phyloP scores from a whole-genome alignment of 2,329 filamentous ascomycete genomes.

The Setomelanomma holmii region DNA sequence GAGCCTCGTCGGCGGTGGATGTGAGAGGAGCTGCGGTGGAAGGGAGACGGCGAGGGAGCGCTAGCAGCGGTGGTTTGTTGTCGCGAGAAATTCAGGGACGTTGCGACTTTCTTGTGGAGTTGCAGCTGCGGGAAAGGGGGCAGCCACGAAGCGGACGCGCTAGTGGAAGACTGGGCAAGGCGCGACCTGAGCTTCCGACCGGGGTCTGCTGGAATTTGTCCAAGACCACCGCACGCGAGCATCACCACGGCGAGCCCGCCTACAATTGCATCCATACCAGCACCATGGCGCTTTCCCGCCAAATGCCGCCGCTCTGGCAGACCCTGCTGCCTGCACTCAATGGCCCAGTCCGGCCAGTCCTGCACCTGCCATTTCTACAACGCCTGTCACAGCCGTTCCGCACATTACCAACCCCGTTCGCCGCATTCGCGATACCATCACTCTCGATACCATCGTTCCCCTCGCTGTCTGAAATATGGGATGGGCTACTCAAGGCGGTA shows the following conservation, averaged over 20 bases:
- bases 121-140: constrained; percentile 50
- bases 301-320: constrained; percentile 52
- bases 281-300: constrained; percentile 51
- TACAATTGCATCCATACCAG: constrained; percentile 6
- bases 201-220: constrained; percentile 34
- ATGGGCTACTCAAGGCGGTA: constrained; percentile 87
- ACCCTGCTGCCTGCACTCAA: constrained; percentile 62
- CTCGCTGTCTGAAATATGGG: constrained; percentile 83
- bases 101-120: constrained; percentile 47
- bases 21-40: constrained; percentile 10
- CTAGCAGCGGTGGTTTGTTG: constrained; percentile 22
- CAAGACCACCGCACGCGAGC: constrained; percentile 33
- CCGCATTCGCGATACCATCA: constrained; percentile 59
- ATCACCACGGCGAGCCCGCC: constrained; percentile 5
- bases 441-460: constrained; percentile 48
- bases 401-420: constrained; percentile 68
- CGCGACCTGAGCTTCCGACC: constrained; percentile 31
- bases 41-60: constrained; percentile 20
- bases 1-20: constrained; percentile 30
- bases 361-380: constrained; percentile 51
- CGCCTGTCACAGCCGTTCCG: constrained; percentile 59
- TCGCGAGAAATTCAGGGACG: constrained; percentile 41
- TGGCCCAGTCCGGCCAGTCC: constrained; percentile 49
- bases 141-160: constrained; percentile 48
- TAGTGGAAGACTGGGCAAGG: constrained; percentile 33